phyloP scores from a whole-genome alignment of 768 basidiomycete species.

The Suillus hirtellus region DNA sequence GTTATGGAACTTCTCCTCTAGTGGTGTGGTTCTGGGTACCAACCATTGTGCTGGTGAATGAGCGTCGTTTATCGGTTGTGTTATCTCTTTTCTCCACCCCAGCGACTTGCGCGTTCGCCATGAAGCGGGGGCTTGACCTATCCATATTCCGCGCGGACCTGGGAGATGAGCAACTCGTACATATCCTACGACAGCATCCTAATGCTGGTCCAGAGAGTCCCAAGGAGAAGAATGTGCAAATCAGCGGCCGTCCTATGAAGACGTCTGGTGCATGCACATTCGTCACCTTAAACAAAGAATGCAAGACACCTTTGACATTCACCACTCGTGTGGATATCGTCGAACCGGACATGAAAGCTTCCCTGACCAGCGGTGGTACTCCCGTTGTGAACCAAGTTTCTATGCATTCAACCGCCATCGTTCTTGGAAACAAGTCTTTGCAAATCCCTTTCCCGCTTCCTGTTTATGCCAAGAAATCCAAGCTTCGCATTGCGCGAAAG shows the following conservation, averaged over 20 bases:
- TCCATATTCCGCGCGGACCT: background rate
- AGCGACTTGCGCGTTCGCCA: conserved; percentile 13
- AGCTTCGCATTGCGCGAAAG: conserved; percentile 52
- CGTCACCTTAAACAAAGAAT: conserved; percentile 19
- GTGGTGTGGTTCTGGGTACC: conserved; percentile 25
- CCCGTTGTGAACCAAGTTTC: conserved; percentile 19
- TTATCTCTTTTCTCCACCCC: conserved; percentile 19
- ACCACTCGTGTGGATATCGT: conserved; percentile 23
- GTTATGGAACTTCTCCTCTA: conserved; percentile 19
- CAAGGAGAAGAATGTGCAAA: conserved; percentile 22
- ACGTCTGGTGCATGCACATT: background rate
- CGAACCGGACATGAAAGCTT: conserved; percentile 22
- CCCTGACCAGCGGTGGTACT: conserved; percentile 19
- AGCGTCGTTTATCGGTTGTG: conserved; percentile 16
- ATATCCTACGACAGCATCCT: conserved; percentile 13
- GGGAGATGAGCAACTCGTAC: background rate
- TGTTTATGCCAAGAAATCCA: conserved; percentile 37
- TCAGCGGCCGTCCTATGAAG: background rate
- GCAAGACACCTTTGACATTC: conserved; percentile 21
- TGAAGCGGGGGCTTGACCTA: background rate
- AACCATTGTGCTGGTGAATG: conserved; percentile 16
- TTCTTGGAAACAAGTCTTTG: conserved; percentile 23
- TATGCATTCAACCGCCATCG: conserved; percentile 8
- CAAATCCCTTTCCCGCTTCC: conserved; percentile 45
- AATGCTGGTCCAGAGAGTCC: conserved; percentile 6